phyloP scores from a whole-genome alignment of 768 basidiomycete genomes.

The Ramaria sp. region DNA sequence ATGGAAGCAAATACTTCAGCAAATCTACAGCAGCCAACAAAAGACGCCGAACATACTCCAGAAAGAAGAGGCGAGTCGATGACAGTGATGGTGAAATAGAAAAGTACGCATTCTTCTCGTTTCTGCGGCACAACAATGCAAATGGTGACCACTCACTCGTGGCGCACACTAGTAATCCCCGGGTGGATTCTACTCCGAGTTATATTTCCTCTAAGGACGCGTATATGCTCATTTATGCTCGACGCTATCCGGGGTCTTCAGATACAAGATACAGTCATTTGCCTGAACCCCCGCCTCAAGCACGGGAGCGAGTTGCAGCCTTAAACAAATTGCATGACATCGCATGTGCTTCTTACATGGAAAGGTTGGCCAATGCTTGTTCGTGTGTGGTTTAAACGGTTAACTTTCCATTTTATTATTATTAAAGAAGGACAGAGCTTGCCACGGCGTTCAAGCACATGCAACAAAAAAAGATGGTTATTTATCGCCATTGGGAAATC shows the following conservation, averaged over 20 bases:
- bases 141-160: neutral
- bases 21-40: constrained; percentile 20
- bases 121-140: neutral
- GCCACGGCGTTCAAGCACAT: constrained; percentile 36
- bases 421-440: constrained; percentile 21
- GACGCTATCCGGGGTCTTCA: constrained; percentile 21
- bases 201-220: constrained; percentile 72
- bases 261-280: constrained; percentile 10
- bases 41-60: constrained; percentile 28
- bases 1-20: neutral
- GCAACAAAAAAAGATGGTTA: constrained; percentile 41
- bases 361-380: constrained; percentile 29
- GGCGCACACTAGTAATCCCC: neutral
- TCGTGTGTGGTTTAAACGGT: neutral
- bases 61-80: constrained; percentile 43
- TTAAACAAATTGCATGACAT: constrained; percentile 47
- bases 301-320: constrained; percentile 37
- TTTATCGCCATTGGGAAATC: constrained; percentile 56
- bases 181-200: constrained; percentile 19
- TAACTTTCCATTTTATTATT: neutral
- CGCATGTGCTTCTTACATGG: constrained; percentile 37
- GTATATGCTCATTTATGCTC: constrained; percentile 90
- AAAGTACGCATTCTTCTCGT: constrained; percentile 4
- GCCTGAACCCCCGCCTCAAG: constrained; percentile 43
- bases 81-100: constrained; percentile 46